These are phyloP conservation scores for Microdochium trichocladiopsis DNA, from an alignment of 2,329 filamentous ascomycete species.

Conservation along the genomic window DNA sequence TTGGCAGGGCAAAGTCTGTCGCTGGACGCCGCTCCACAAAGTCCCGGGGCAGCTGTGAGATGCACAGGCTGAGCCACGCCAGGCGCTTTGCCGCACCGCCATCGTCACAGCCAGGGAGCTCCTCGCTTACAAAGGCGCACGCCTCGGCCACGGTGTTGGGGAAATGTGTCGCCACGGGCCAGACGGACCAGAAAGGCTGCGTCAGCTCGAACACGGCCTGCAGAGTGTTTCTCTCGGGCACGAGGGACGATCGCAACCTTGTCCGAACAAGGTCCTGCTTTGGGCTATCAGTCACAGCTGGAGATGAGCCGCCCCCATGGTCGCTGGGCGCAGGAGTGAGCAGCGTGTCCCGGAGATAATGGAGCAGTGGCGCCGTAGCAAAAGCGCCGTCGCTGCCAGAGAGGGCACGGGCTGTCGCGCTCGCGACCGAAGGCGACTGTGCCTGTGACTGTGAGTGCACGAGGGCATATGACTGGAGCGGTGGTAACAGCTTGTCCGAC, in stretches of 20 bases:
- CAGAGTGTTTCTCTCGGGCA: conserved; percentile 5
- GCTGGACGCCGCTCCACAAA: neutral
- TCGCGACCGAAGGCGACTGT: neutral
- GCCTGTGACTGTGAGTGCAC: neutral
- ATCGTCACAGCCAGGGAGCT: conserved; percentile 14
- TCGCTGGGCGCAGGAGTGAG: neutral
- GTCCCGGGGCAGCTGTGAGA: conserved; percentile 29
- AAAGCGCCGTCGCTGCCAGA: neutral
- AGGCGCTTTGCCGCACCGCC: conserved; percentile 24
- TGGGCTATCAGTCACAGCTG: neutral
- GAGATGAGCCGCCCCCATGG: neutral
- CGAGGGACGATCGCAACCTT: neutral
- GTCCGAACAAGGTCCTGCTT: neutral
- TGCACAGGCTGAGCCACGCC: conserved; percentile 33
- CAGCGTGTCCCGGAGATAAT: neutral
- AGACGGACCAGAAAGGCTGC: conserved; percentile 14
- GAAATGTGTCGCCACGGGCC: conserved; percentile 9
- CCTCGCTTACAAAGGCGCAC: conserved; percentile 23
- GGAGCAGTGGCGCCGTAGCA: neutral
- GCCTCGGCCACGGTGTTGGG: conserved; percentile 26
- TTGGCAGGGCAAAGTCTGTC: neutral
- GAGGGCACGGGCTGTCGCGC: neutral
- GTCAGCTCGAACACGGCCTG: conserved; percentile 11
- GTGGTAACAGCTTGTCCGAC: neutral
- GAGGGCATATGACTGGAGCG: no score